phyloP scores from a whole-genome alignment of 2,329 filamentous ascomycete species.

The Colletotrichum chlorophyti region DNA sequence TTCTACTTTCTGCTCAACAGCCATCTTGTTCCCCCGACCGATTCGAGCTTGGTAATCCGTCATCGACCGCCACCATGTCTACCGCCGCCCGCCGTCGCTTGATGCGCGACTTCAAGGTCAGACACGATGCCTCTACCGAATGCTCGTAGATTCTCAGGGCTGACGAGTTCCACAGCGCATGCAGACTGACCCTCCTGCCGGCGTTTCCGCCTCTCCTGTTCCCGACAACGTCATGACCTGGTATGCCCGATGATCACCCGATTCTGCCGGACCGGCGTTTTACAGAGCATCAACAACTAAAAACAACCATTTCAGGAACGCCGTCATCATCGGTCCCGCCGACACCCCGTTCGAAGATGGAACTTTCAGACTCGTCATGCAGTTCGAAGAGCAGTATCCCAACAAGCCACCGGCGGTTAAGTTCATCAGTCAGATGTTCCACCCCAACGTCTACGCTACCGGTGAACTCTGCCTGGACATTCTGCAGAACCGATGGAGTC shows the following conservation, averaged over 20 bases:
- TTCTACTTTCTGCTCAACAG: neutral
- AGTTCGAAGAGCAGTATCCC: slow-evolving; percentile 98
- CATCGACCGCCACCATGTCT: slow-evolving; percentile 61
- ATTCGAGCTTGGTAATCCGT: slow-evolving; percentile 16
- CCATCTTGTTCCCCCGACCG: slow-evolving; percentile 1
- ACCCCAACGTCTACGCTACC: slow-evolving; percentile 97
- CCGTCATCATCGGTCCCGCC: slow-evolving; percentile 94
- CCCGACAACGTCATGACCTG: slow-evolving; percentile 98
- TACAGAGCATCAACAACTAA: neutral
- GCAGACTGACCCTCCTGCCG: slow-evolving; percentile 97
- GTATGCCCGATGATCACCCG: slow-evolving; percentile 55
- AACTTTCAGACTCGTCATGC: slow-evolving; percentile 97
- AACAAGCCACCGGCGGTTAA: slow-evolving; percentile 98
- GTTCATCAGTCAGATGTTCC: slow-evolving; percentile 99
- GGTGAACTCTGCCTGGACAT: slow-evolving; percentile 97
- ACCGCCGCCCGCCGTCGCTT: slow-evolving; percentile 93
- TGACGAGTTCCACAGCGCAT: slow-evolving; percentile 73
- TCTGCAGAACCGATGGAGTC: slow-evolving; percentile 97
- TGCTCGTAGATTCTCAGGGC: neutral
- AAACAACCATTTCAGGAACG: slow-evolving; percentile 72
- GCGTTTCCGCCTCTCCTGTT: slow-evolving; percentile 94
- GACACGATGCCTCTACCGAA: slow-evolving; percentile 25
- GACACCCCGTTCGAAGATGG: slow-evolving; percentile 99
- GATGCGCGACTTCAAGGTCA: slow-evolving; percentile 99
- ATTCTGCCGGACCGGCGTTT: neutral